These are phyloP conservation scores for Mycena epipterygia DNA, from an alignment of 768 basidiomycete species.

Conservation along the genomic window DNA sequence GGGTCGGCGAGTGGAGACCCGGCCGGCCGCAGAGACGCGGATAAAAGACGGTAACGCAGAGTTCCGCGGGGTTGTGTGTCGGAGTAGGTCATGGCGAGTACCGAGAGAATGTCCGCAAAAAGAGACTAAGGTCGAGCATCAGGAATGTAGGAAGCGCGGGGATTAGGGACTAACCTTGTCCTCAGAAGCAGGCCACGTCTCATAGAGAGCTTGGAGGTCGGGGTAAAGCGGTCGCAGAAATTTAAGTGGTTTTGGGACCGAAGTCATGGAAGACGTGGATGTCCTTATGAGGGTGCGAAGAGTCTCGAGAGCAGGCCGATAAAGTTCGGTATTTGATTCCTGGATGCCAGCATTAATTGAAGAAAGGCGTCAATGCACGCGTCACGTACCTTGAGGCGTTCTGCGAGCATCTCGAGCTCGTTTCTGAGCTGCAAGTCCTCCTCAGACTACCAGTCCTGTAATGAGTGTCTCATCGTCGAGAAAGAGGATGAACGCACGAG, in stretches of 20 bases:
- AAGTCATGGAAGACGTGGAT: slow-evolving; percentile 97
- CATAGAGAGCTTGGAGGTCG: slow-evolving; percentile 85
- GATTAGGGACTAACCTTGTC: slow-evolving; percentile 69
- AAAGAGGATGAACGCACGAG: slow-evolving; percentile 68
- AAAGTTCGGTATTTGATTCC: slow-evolving; percentile 91
- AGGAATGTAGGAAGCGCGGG: not conserved
- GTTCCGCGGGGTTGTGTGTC: slow-evolving; percentile 98
- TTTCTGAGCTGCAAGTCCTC: slow-evolving; percentile 94
- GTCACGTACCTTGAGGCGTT: slow-evolving; percentile 84
- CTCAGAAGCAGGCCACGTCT: slow-evolving; percentile 82
- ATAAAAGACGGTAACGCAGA: slow-evolving; percentile 90
- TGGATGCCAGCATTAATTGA: slow-evolving; percentile 50
- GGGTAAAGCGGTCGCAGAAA: slow-evolving; percentile 97
- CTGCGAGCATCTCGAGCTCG: slow-evolving; percentile 97
- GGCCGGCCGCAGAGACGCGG: slow-evolving; percentile 74
- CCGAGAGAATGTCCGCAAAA: slow-evolving; percentile 97
- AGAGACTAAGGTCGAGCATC: slow-evolving; percentile 71
- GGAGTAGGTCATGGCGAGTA: slow-evolving; percentile 99
- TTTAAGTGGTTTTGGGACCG: slow-evolving; percentile 98
- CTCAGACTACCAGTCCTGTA: slow-evolving; percentile 74
- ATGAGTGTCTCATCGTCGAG: slow-evolving; percentile 16
- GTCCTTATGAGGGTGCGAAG: slow-evolving; percentile 94
- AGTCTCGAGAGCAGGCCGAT: slow-evolving; percentile 93
- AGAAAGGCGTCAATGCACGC: slow-evolving; percentile 25
- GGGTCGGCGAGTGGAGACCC: slow-evolving; percentile 85